Base-by-base conservation (phyloP, 352 stramenopile genomes). In the Pythium guiyangense region DNA sequence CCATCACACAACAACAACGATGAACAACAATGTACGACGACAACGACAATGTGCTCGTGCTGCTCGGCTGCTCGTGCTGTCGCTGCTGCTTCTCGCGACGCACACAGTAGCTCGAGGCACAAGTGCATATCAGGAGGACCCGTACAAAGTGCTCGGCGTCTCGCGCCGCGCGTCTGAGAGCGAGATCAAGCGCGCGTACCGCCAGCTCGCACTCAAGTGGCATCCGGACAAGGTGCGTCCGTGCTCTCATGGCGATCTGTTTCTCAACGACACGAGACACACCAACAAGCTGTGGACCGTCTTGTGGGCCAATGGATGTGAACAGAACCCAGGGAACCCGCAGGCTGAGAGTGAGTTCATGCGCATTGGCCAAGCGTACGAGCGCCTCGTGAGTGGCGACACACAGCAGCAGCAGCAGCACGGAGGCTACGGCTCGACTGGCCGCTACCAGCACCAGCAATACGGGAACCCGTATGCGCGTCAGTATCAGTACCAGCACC, bases 161-260 rank as follows among this genome's bases (percentile, higher is more conserved):
- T 57, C 59, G 52, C 73, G 72, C 5, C 80, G 75, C 27, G 80
- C 84, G 8, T 83, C 82, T 8, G 81, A 92, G 53, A 69, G 49
- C 48, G 81, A 92, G 60, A 86, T 94, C 68, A 92, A 92, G 66
- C 80, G 79, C 51, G 84, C 84, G 29, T 97, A 97, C 55, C 75
- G 86, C 5, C 69, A 78, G 42, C 61, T 97, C 29, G 88, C 90
- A 27, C 69, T 96, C 42, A 95, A 97, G 59, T 94, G 84, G 75
- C 90, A 97, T 55, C 90, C 90, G 4, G 90, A 97, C 69, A 96
- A 96, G 69, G 86, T 92, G 20, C 6, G 47, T 70, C 83, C 37
- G 84, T 97, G 59, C 42, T 20, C 34, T 10, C 42, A 15, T 58
- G 22, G 22, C 4, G 29, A 5, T 34, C 35, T 25, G 9, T 52